Evolutionary conservation across 106 monocot genomes (phyloP), one percentile per base, ranked within the genome.

Genomic region (Dioscorea zingiberensis): DNA sequence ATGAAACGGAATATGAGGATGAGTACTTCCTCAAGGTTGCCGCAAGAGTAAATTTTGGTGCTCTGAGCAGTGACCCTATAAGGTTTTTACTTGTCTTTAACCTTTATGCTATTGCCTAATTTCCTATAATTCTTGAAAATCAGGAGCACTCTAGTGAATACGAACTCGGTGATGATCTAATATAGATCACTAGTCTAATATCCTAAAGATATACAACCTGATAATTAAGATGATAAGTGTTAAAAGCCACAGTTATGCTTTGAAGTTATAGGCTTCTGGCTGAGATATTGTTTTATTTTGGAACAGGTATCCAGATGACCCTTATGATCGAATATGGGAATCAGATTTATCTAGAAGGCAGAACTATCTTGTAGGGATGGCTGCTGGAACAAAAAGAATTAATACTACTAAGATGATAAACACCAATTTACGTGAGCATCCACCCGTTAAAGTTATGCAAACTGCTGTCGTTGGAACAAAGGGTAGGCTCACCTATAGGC

Each of bases 391-490:
- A 44, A 58, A 32, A 71, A 83, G 70, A 58, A 54, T 83, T 49
- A 74, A 66, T 30, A 83, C 83, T 27, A 63, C 5, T n/a, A 71
- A 71, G 56, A 60, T 59, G 22, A 63, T 83, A 63, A 70, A 53
- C 13, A 59, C 63, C 1, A 26, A 64, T n/a, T 24, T 30, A 22
- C 29, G 58, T 15, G 83, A 83, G 58, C 70, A 32, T 48, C 83
- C 83, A 18, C 83, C 83, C 21, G n/a, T 71, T 32, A 83, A 83
- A 60, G 83, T 83, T 9, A 83, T 83, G 83, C 78, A 83, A 59
- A 83, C 83, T 13, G 83, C 83, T 57, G 67, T 78, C 0, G 74
- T 83, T 57, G 83, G 83, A 57, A 74, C 61, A 25, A 74, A 62
- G 27, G 83, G 78, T 60, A 78, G 55, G 17, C 48, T 83, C 11